These are phyloP conservation scores for Cerioporus squamosus DNA, from an alignment of 1,284 basidiomycete species.

Conservation along the genomic window DNA sequence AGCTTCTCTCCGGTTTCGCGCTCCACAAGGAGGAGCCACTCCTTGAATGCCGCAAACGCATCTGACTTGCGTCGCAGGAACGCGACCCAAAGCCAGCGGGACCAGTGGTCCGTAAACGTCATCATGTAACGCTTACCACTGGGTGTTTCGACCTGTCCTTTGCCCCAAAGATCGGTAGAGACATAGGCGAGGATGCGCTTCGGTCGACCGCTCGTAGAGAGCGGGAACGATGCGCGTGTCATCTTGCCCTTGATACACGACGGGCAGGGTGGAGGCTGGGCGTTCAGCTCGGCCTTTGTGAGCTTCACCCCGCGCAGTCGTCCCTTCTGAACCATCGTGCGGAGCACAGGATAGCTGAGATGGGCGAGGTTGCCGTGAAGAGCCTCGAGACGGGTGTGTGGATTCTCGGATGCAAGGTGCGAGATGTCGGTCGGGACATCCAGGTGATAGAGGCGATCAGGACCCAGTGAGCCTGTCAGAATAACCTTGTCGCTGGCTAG, in stretches of 20 bases:
- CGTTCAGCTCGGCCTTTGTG: conserved; percentile 1
- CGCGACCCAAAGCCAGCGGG: conserved; percentile 2
- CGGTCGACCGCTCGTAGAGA: not conserved
- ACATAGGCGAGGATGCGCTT: not conserved
- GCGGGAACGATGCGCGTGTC: conserved; percentile 8
- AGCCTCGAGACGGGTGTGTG: not conserved
- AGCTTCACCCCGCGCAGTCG: conserved; percentile 1
- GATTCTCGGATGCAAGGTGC: not conserved
- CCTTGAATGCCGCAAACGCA: conserved; percentile 6
- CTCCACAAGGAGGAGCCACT: conserved; percentile 2
- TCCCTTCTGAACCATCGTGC: not conserved
- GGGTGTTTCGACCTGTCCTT: not conserved
- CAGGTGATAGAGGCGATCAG: conserved; percentile 8
- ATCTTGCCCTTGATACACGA: conserved; percentile 12
- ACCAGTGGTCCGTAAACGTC: conserved; percentile 2
- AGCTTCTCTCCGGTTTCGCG: conserved; percentile 9
- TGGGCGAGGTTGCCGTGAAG: not conserved
- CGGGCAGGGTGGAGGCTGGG: not conserved
- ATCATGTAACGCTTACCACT: conserved; percentile 10
- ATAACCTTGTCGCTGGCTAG: not conserved
- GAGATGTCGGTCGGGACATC: conserved; percentile 1
- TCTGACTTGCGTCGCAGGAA: conserved; percentile 14
- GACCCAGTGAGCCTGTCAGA: not conserved
- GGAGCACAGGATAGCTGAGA: not conserved
- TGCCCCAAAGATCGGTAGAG: conserved; percentile 7